Base-by-base conservation (phyloP, 305 asterid species). In the Stenogyne calaminthoides region DNA sequence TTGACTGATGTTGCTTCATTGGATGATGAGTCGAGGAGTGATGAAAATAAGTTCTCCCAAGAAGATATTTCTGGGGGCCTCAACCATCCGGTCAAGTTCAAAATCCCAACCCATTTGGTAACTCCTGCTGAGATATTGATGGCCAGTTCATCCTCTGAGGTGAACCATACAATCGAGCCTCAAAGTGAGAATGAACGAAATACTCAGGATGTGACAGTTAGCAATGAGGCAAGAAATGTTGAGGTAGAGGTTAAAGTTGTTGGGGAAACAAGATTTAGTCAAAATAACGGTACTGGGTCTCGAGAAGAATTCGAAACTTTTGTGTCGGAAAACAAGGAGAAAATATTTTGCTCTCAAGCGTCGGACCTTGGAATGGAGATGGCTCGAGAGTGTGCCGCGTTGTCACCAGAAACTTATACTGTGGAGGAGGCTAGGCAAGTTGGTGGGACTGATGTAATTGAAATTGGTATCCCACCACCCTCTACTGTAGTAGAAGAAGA, bases 41-140 rank as follows among this genome's bases (percentile, higher is more conserved):
- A 86, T 73, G 95, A 83, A 34, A 84, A 34, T 71, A 87, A 82
- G 57, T 78, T 66, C 76, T 73, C 87, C 69, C 86, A 80, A 73
- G 88, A 82, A 60, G 97, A 89, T 79, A 80, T 82, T 52, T 69
- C 97, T 58, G 63, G 82, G 22, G 77, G 85, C 69, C 83, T 76
- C 69, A 86, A 75, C 63, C 83, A 85, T 72, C 85, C 81, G 27
- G 75, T 84, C 51, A 89, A 91, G 83, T 91, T 89, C 84, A 89
- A 86, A 86, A 96, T 88, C 84, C 97, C 98, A 39, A 93, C 98
- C 69, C 98, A 93, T 84, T 80, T 93, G 82, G 95, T 93, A 42
- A 93, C 97, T 73, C 96, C 98, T 82, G 80, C 95, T 32, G 97
- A 93, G 83, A 85, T 93, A 82, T 83, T 89, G 87, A 91, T 87